phyloP scores from a whole-genome alignment of 2,329 filamentous ascomycete genomes.

The Penicillium hesseltinei region DNA sequence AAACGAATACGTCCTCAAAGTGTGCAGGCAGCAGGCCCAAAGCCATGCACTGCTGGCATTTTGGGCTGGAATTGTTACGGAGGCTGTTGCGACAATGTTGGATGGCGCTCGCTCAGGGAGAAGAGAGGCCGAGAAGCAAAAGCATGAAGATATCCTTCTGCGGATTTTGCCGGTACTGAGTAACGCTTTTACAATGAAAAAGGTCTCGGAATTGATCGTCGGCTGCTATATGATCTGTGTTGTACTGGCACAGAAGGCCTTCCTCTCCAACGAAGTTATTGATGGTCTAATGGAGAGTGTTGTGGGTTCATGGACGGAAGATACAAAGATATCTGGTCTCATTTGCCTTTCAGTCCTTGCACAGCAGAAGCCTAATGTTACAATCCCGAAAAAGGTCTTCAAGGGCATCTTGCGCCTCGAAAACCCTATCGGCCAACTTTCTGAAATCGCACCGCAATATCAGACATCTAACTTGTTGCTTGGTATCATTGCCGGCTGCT shows the following conservation, averaged over 20 bases:
- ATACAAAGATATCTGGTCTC: constrained; percentile 71
- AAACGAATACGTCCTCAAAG: constrained; percentile 74
- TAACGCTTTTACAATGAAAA: constrained; percentile 71
- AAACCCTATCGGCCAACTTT: constrained; percentile 32
- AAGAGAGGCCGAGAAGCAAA: constrained; percentile 71
- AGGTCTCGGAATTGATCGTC: constrained; percentile 74
- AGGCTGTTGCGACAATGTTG: constrained; percentile 79
- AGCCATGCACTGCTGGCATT: constrained; percentile 79
- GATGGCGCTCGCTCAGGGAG: constrained; percentile 75
- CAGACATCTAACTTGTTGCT: constrained; percentile 36
- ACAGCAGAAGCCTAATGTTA: constrained; percentile 70
- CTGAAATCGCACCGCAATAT: constrained; percentile 36
- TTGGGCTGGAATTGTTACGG: constrained; percentile 85
- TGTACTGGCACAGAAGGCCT: constrained; percentile 78
- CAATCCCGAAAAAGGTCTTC: constrained; percentile 67
- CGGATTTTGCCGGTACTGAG: constrained; percentile 69
- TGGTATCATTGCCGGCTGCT: constrained; percentile 37
- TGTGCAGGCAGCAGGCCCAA: constrained; percentile 68
- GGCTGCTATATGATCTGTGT: constrained; percentile 90
- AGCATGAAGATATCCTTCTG: constrained; percentile 74
- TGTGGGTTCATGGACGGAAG: constrained; percentile 69
- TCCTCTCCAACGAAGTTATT: constrained; percentile 75
- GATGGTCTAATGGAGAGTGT: constrained; percentile 88
- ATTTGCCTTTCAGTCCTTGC: constrained; percentile 79
- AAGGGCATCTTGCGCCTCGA: constrained; percentile 48